Base-by-base conservation (phyloP, 2,329 filamentous ascomycete genomes). In the Davidsoniella eucalypti region DNA sequence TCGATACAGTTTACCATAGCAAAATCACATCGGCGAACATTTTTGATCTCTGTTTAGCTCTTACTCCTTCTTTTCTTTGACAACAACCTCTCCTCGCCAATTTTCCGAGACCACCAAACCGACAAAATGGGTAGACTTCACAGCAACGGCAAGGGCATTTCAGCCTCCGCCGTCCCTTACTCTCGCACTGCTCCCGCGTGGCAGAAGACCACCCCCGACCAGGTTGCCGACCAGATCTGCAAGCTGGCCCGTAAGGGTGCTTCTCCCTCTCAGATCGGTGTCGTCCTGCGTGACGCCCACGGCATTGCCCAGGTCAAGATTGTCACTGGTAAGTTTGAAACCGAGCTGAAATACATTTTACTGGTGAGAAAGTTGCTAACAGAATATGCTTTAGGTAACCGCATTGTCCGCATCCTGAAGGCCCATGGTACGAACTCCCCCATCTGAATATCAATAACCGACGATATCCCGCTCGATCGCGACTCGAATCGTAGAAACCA, bases 121-220 rank as follows among this genome's bases (percentile, higher is more conserved):
- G 68, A 64, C 70, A 84, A 71, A 61, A 94, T 94, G 87, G 87
- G 88, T 82, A 82, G 90, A 78, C 82, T 96, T 83, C 93, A 98
- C 83, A 85, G 78, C 80, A 94, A 95, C 66, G 90, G 92, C 76
- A 96, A 96, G 86, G 93, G 92, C 72, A 98, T 98, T 74, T 87
- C 87, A 61, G 73, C 86, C 73, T 94, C 87, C 57, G 87, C 92
- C 65, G 74, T 96, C 72, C 92, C 93, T 67, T 98, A 96, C 82
- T 94, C 87, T 61, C 90, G 92, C 75, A 81, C 78, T 63, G 69
- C 87, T 58, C 90, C 92, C 56, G 78, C 88, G 61, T 98, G 92
- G 92, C 77, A 96, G 72, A 98, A 98, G 84, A 93, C 87, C 74
- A 94, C 87, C 62, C 88, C 92, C 67, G 87, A 95, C 65, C 87